Percentiles rank a stretch among this genome's conserved stretches.
phyloP scores from a whole-genome alignment of 2,329 filamentous ascomycete species.

The Cordyceps javanica region DNA sequence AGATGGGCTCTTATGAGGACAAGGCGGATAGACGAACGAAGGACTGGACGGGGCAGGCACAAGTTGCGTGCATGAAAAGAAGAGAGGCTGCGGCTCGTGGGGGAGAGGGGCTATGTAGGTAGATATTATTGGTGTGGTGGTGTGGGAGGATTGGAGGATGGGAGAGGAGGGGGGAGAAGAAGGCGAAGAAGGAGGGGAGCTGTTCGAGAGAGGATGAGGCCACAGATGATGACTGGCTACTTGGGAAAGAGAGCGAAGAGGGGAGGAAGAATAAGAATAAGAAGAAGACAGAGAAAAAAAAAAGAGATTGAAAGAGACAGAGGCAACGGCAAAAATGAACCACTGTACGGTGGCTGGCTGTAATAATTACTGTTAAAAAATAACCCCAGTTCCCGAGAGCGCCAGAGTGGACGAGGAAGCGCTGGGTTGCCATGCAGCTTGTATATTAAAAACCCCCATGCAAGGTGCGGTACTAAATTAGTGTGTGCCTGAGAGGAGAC shows the following conservation, averaged over 20 bases:
- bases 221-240: background rate
- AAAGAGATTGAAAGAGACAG: too few species aligned
- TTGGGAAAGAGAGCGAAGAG: constrained; percentile 9
- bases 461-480: background rate
- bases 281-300: background rate
- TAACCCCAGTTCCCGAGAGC: background rate
- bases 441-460: constrained; percentile 13
- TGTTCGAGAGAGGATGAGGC: constrained; percentile 20
- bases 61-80: background rate
- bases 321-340: background rate
- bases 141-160: background rate
- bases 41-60: constrained; percentile 6
- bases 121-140: too few species aligned
- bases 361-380: background rate
- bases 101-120: background rate
- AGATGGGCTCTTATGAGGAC: background rate
- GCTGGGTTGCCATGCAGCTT: constrained; percentile 16
- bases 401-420: too few species aligned
- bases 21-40: constrained; percentile 1
- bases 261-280: background rate
- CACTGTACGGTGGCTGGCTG: background rate
- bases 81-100: constrained; percentile 4
- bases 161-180: background rate
- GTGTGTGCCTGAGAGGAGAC: background rate
- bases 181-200: too few species aligned